Evolutionary conservation across 106 monocot species (phyloP), one percentile per base, ranked within the genome.

Genomic region (Dioscorea alata): DNA sequence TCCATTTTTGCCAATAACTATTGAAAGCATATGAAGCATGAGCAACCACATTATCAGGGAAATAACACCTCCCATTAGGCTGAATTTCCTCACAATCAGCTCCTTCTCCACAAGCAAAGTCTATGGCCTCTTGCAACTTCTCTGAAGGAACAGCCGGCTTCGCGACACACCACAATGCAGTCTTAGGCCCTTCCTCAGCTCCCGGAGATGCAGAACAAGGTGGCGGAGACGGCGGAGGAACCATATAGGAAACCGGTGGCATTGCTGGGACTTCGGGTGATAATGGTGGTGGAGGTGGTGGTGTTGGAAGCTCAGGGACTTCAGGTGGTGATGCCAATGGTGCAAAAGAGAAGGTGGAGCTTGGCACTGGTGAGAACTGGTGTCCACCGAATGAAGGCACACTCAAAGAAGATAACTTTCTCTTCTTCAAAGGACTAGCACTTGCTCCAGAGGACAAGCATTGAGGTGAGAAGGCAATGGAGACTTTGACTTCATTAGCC

Each of bases 401-500:
- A n/a, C 60, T 61, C 61, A 61, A 71, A 50, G 77, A 69, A 0
- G 72, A 78, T 23, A 82, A 49, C 62, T 69, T 82, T 48, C 81
- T 54, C 54, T 34, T 20, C 53, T 34, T 20, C 53, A 34, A 57
- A 73, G 75, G 6, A 23, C 15, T 8, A 50, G 56, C 22, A 63
- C 48, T 6, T 25, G 50, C 14, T 23, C 25, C 51, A 64, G 57
- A 15, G 81, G 62, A 25, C 76, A 73, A 66, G 56, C 73, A 79
- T 7, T 56, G 57, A 22, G 53, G 22, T 60, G 73, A 72, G 65
- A 76, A 67, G 57, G 65, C 73, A 33, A 69, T 50, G 14, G 74
- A 77, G 49, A 81, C 67, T 62, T 66, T 70, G 76, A 85, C 77
- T 17, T 80, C 80, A 28, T 50, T 66, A 35, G 32, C 71, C n/a